Evolutionary conservation across 2,329 filamentous ascomycete genomes (phyloP).

Genomic region (Cercospora citrullina): DNA sequence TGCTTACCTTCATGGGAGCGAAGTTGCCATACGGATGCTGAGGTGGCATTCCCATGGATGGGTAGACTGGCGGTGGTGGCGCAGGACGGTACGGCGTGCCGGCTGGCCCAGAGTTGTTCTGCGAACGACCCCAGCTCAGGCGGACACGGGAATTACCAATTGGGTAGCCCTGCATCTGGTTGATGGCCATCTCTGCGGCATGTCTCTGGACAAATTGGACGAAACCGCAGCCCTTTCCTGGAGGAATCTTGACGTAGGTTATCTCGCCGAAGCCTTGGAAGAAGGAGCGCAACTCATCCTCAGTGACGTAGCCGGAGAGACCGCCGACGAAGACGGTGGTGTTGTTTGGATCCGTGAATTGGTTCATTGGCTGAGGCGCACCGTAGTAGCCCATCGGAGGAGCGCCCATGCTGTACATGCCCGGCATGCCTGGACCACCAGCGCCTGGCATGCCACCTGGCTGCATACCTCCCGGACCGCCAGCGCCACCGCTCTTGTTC

Average conservation of each 20-base stretch:
- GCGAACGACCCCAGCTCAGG: conserved; percentile 93
- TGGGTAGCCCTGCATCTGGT: conserved; percentile 99
- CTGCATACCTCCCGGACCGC: conserved; percentile 53
- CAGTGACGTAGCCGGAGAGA: conserved; percentile 94
- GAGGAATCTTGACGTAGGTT: conserved; percentile 99
- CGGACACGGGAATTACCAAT: conserved; percentile 98
- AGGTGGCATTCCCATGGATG: conserved; percentile 64
- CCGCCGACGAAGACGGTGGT: conserved; percentile 98
- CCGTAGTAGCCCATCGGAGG: conserved; percentile 69
- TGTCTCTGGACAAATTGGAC: conserved; percentile 99
- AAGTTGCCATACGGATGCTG: conserved; percentile 64
- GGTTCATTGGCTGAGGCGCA: conserved; percentile 86
- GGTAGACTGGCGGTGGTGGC: conserved; percentile 74
- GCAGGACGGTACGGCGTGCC: conserved; percentile 96
- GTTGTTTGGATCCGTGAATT: conserved; percentile 99
- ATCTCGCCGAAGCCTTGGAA: conserved; percentile 99
- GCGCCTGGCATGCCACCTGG: conserved; percentile 59
- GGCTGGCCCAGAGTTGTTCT: conserved; percentile 97
- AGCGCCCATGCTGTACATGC: conserved; percentile 70
- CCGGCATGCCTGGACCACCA: conserved; percentile 52
- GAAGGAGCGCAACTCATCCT: conserved; percentile 99
- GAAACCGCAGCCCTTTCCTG: conserved; percentile 97
- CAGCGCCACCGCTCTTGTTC: conserved; percentile 66
- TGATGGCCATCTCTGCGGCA: conserved; percentile 99
- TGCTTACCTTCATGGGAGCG: conserved; percentile 64